Base-by-base conservation (phyloP, 2,329 filamentous ascomycete species). In the Graphilbum ipis-grandicollis region DNA sequence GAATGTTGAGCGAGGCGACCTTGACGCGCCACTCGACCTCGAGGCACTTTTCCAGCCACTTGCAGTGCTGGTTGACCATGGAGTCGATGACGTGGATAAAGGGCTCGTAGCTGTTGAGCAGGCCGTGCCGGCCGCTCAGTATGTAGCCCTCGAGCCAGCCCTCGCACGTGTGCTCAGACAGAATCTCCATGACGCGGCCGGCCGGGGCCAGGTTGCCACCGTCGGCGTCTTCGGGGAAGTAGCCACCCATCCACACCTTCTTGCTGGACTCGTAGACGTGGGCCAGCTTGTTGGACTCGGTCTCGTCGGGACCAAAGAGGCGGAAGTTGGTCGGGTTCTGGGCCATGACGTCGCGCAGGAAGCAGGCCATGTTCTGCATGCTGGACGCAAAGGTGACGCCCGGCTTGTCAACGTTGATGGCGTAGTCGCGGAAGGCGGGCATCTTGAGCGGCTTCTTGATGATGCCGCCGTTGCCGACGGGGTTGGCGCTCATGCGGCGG, bases 31-130 rank as follows among this genome's bases (percentile, higher is more conserved):
- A 86, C 48, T 79, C 72, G 17, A 85, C 75, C 50, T 85, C 79
- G n/a, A 75, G 60, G 45, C 74, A 80, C 58, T 85, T 86, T 54
- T 86, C 79, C 35, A 85, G 68, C 79, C 79, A 85, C 55, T 86
- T 86, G 62, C 78, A 83, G 57, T 86, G 79, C 59, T 68, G 79
- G 53, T 83, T 84, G 41, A 86, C 79, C 79, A 86, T 86, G 2
- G 76, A 82, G 54, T 85, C 79, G 47, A 86, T 83, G 48, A 86
- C 72, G 50, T 85, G 79, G 41, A 85, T 80, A 51, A 86, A 86
- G 0, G 79, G 78, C 54, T 86, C 80, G 57, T 86, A 86, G 51
- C 74, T 79, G 65, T 84, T 85, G 41, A 86, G 66, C 41, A 86
- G 52, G 12, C 80, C 79, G 45, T 85, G 79, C 5, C 80, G 68